Conservation (phyloP, 1,139 yeast species). For the Diutina neorugosa region DNA sequence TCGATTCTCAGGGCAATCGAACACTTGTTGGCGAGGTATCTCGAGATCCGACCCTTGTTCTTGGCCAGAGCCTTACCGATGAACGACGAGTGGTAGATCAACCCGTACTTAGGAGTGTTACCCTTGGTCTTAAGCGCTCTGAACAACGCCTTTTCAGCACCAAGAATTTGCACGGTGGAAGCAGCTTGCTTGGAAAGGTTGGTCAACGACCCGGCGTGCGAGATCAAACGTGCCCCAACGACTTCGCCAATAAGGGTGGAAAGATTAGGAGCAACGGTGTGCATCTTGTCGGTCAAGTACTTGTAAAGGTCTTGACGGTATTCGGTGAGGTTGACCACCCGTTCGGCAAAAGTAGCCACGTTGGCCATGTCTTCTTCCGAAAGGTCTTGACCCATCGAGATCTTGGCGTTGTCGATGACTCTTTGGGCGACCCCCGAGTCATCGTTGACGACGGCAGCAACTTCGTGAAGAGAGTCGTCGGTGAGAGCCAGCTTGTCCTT, state of each 20-base stretch:
- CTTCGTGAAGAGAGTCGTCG: slow-evolving; percentile 78
- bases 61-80: slow-evolving; percentile 94
- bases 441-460: slow-evolving; percentile 81
- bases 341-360: slow-evolving; percentile 82
- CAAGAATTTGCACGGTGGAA: slow-evolving; percentile 93
- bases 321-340: slow-evolving; percentile 86
- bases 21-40: slow-evolving; percentile 97
- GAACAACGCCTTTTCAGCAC: slow-evolving; percentile 98
- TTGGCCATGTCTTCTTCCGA: slow-evolving; percentile 89
- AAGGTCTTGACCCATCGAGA: slow-evolving; percentile 98
- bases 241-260: slow-evolving; percentile 96
- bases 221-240: slow-evolving; percentile 94
- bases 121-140: slow-evolving; percentile 98
- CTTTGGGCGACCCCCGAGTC: slow-evolving; percentile 92
- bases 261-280: slow-evolving; percentile 94
- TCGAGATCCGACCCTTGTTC: slow-evolving; percentile 97
- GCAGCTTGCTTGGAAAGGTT: slow-evolving; percentile 97
- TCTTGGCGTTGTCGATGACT: slow-evolving; percentile 77
- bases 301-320: slow-evolving; percentile 83
- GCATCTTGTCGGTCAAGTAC: slow-evolving; percentile 90
- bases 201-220: slow-evolving; percentile 96
- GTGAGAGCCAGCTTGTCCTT: slow-evolving; percentile 77
- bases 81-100: slow-evolving; percentile 92
- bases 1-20: slow-evolving; percentile 98
- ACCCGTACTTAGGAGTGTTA: slow-evolving; percentile 96